Conservation (phyloP, 1,284 basidiomycete species). For the Farysia itapuensis region DNA sequence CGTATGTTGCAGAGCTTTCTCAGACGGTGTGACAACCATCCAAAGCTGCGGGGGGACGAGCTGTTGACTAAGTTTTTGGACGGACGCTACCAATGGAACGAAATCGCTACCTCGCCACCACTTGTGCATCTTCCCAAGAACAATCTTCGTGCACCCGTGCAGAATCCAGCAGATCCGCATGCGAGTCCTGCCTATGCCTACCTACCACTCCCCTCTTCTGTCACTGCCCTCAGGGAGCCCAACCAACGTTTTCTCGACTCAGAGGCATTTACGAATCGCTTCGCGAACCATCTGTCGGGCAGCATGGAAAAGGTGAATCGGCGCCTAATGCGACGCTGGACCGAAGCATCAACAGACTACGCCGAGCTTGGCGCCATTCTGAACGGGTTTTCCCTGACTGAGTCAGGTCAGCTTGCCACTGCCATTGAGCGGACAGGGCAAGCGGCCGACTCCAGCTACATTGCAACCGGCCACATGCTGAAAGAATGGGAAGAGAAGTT, state of each 20-base stretch:
- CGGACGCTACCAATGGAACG: constrained; percentile 84
- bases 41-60: constrained; percentile 88
- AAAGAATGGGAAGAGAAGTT: constrained; percentile 71
- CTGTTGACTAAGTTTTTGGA: constrained; percentile 94
- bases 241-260: constrained; percentile 81
- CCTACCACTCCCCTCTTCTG: constrained; percentile 77
- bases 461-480: constrained; percentile 70
- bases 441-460: constrained; percentile 89
- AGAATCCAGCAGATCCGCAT: constrained; percentile 82
- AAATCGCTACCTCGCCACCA: constrained; percentile 67
- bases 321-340: constrained; percentile 87
- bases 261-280: constrained; percentile 94
- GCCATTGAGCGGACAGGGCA: constrained; percentile 92
- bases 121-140: constrained; percentile 89
- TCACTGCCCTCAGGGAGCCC: constrained; percentile 38
- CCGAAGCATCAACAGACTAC: constrained; percentile 85
- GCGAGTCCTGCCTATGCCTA: constrained; percentile 76
- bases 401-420: constrained; percentile 70
- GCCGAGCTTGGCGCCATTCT: constrained; percentile 90
- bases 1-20: constrained; percentile 95
- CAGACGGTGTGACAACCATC: constrained; percentile 83
- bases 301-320: constrained; percentile 96
- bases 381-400: constrained; percentile 92
- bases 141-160: constrained; percentile 89
- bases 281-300: constrained; percentile 83